Percentiles rank a stretch among this genome's conserved stretches.
Evolutionary conservation across 495 filamentous ascomycete species (phyloP).

Genomic region (Hypomontagnella submonticulosa): DNA sequence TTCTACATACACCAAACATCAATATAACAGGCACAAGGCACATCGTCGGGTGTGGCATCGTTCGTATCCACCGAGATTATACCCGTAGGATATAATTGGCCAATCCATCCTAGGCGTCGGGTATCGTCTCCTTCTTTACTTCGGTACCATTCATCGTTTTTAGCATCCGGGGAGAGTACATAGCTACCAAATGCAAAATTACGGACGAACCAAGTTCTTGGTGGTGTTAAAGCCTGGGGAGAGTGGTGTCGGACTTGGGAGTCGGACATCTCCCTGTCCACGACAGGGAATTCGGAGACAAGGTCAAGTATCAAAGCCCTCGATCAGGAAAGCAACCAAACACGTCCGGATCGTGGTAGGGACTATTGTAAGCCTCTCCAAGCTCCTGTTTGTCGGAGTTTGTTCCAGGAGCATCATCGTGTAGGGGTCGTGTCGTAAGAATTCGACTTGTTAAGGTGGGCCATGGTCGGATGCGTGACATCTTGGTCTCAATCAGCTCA

Average conservation of each 20-base stretch:
- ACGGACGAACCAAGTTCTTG: slow-evolving; percentile 5
- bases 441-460: slow-evolving; percentile 19
- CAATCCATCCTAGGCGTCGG: slow-evolving; percentile 33
- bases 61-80: slow-evolving; percentile 22
- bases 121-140: slow-evolving; percentile 31
- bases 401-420: slow-evolving; percentile 17
- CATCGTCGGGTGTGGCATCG: slow-evolving; percentile 34
- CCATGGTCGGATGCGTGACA: slow-evolving; percentile 25
- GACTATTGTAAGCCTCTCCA: slow-evolving; percentile 17
- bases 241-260: slow-evolving; percentile 20
- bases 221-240: slow-evolving; percentile 13
- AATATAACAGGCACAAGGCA: slow-evolving; percentile 21
- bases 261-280: slow-evolving; percentile 22
- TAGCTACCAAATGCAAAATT: slow-evolving; percentile 3
- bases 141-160: slow-evolving; percentile 27
- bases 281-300: slow-evolving; percentile 43
- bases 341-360: slow-evolving; percentile 33
- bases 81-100: slow-evolving; percentile 29
- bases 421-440: slow-evolving; percentile 11
- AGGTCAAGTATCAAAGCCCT: slow-evolving; percentile 21
- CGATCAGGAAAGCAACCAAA: slow-evolving; percentile 35
- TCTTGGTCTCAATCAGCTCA: slow-evolving; percentile 11
- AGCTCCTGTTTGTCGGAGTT: slow-evolving; percentile 31
- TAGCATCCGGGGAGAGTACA: slow-evolving; percentile 17
- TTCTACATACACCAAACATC: slow-evolving; percentile 8